phyloP scores from a whole-genome alignment of 768 basidiomycete species.

The Hebeloma cylindrosporum region DNA sequence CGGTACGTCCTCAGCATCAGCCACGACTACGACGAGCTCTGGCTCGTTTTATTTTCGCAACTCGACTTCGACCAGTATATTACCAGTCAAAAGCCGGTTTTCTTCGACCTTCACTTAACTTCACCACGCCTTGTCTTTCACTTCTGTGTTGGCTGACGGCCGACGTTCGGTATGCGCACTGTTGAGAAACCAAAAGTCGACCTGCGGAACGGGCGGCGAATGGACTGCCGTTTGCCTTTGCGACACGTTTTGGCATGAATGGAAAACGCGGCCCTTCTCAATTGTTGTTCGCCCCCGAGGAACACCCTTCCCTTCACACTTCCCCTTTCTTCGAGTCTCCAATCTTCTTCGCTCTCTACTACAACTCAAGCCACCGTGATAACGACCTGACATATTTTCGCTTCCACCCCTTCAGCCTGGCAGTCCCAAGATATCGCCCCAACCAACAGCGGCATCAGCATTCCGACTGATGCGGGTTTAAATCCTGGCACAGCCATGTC shows the following conservation, averaged over 20 bases:
- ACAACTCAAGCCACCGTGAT: slow-evolving; percentile 38
- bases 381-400: slow-evolving; percentile 40
- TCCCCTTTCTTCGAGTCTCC: slow-evolving; percentile 32
- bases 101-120: slow-evolving; percentile 27
- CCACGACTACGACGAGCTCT: slow-evolving; percentile 62
- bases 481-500: slow-evolving; percentile 42
- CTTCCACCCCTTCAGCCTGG: slow-evolving; percentile 62
- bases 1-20: slow-evolving; percentile 84
- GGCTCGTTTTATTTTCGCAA: slow-evolving; percentile 40
- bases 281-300: slow-evolving; percentile 22
- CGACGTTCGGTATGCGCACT: slow-evolving; percentile 28
- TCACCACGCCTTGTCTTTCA: slow-evolving; percentile 25
- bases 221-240: not conserved
- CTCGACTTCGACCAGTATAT: slow-evolving; percentile 29
- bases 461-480: slow-evolving; percentile 55
- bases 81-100: slow-evolving; percentile 26
- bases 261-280: slow-evolving; percentile 17
- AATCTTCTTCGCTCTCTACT: slow-evolving; percentile 45
- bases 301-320: slow-evolving; percentile 23
- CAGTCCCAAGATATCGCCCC: slow-evolving; percentile 82
- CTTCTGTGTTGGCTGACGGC: slow-evolving; percentile 45
- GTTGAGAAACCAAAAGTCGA: slow-evolving; percentile 9
- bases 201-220: slow-evolving; percentile 6
- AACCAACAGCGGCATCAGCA: slow-evolving; percentile 63
- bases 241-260: slow-evolving; percentile 3